phyloP scores from a whole-genome alignment of 2,329 filamentous ascomycete species.

The Alternaria brassicae region DNA sequence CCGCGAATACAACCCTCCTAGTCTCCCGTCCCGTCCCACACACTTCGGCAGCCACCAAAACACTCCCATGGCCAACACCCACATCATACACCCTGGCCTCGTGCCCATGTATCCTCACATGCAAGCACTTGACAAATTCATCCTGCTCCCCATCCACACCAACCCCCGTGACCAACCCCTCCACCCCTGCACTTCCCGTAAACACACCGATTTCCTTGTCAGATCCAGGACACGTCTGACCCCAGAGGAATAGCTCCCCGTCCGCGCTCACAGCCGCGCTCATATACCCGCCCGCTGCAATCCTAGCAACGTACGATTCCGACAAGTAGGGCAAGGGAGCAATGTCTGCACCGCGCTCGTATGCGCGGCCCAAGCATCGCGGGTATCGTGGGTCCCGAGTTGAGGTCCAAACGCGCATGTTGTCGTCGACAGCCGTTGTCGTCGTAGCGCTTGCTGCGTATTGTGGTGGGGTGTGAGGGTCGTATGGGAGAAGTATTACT shows the following conservation, averaged over 20 bases:
- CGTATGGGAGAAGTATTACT: slow-evolving; percentile 6
- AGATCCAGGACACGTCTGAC: slow-evolving; percentile 36
- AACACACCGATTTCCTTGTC: slow-evolving; percentile 28
- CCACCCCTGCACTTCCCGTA: neutral
- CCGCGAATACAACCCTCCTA: slow-evolving; percentile 31
- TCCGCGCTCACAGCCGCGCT: slow-evolving; percentile 41
- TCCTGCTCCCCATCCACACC: slow-evolving; percentile 27
- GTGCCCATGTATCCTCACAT: slow-evolving; percentile 29
- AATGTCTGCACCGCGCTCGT: slow-evolving; percentile 8
- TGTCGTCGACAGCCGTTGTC: slow-evolving; percentile 23
- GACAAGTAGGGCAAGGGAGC: slow-evolving; percentile 36
- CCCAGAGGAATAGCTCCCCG: slow-evolving; percentile 46
- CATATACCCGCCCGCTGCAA: slow-evolving; percentile 43
- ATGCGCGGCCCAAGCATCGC: slow-evolving; percentile 31
- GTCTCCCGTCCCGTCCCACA: neutral
- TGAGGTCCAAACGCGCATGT: slow-evolving; percentile 31
- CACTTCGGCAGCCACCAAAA: slow-evolving; percentile 37
- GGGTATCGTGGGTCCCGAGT: slow-evolving; percentile 35
- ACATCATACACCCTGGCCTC: slow-evolving; percentile 32
- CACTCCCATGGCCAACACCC: slow-evolving; percentile 38
- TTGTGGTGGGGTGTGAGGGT: neutral
- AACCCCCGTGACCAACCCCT: neutral
- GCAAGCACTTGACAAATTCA: slow-evolving; percentile 37
- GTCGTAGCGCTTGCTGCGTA: slow-evolving; percentile 32
- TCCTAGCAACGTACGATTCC: slow-evolving; percentile 29